phyloP scores from a whole-genome alignment of 2,329 filamentous ascomycete genomes.

The Aspergillus pseudonomiae region DNA sequence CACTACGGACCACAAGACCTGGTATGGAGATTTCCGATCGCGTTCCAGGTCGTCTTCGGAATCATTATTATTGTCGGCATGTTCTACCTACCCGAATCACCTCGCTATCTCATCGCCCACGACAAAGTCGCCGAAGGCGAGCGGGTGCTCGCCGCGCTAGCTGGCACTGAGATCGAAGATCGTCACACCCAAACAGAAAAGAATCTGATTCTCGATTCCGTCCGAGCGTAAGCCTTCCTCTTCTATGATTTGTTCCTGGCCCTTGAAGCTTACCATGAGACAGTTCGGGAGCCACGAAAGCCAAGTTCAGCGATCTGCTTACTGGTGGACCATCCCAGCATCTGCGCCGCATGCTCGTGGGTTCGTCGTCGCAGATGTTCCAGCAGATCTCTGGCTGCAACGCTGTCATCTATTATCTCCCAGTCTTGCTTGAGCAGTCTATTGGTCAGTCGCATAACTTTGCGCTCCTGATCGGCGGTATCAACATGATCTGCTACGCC shows the following conservation, averaged over 20 bases:
- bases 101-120: constrained; percentile 22
- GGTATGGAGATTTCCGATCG: constrained; percentile 24
- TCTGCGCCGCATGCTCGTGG: constrained; percentile 18
- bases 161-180: constrained; percentile 13
- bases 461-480: constrained; percentile 18
- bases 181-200: constrained; percentile 18
- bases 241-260: neutral
- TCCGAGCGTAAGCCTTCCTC: constrained; percentile 14
- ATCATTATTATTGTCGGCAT: constrained; percentile 23
- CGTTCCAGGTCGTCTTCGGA: constrained; percentile 22
- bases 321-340: constrained; percentile 20
- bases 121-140: constrained; percentile 20
- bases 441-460: constrained; percentile 15
- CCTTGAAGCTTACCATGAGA: neutral
- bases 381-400: constrained; percentile 21
- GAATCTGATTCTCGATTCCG: constrained; percentile 15
- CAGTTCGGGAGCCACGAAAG: constrained; percentile 10
- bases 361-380: constrained; percentile 19
- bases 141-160: constrained; percentile 14
- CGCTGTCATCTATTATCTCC: constrained; percentile 21
- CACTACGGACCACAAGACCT: constrained; percentile 15
- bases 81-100: constrained; percentile 20
- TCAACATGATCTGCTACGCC: constrained; percentile 22
- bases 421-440: constrained; percentile 18
- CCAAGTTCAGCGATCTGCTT: constrained; percentile 16